Percentiles rank a stretch among this genome's conserved stretches.
Conservation (phyloP, 768 basidiomycete species). For the Boletus tylopilopsis region DNA sequence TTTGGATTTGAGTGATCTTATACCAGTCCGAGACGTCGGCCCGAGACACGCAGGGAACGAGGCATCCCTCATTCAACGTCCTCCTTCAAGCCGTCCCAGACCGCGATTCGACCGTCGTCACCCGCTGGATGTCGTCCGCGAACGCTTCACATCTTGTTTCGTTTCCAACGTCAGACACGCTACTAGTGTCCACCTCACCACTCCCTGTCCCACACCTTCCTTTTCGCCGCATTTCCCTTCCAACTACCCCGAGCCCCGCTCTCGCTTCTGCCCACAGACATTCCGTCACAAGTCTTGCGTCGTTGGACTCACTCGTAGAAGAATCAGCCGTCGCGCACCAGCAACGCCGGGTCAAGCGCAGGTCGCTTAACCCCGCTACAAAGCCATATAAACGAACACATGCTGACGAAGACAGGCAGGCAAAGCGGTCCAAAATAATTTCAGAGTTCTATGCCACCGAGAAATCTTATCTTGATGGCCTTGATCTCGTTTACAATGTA, state of each 20-base stretch:
- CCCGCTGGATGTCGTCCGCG: slow-evolving; percentile 17
- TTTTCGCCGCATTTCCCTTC: slow-evolving; percentile 61
- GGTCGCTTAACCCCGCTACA: slow-evolving; percentile 28
- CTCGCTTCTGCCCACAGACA: slow-evolving; percentile 41
- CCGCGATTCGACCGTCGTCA: slow-evolving; percentile 7
- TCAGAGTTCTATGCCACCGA: slow-evolving; percentile 82
- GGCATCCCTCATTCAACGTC: background rate
- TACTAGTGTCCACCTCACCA: slow-evolving; percentile 15
- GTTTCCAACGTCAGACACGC: slow-evolving; percentile 31
- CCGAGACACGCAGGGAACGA: too few species aligned
- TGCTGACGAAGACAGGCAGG: slow-evolving; percentile 44
- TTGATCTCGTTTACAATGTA: slow-evolving; percentile 80
- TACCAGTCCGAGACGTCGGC: slow-evolving; percentile 21
- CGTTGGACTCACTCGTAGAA: slow-evolving; percentile 70
- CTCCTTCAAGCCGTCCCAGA: background rate
- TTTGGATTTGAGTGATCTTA: slow-evolving; percentile 18
- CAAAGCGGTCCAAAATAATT: slow-evolving; percentile 67
- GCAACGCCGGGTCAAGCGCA: slow-evolving; percentile 34
- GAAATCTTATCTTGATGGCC: slow-evolving; percentile 72
- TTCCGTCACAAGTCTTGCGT: slow-evolving; percentile 67
- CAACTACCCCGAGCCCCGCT: slow-evolving; percentile 46
- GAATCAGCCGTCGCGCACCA: slow-evolving; percentile 25
- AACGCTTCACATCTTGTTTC: slow-evolving; percentile 20
- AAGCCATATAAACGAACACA: slow-evolving; percentile 33
- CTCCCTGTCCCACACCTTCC: slow-evolving; percentile 49